These are phyloP conservation scores for Macrophomina tecta DNA, from an alignment of 2,329 filamentous ascomycete species.

Conservation along the genomic window DNA sequence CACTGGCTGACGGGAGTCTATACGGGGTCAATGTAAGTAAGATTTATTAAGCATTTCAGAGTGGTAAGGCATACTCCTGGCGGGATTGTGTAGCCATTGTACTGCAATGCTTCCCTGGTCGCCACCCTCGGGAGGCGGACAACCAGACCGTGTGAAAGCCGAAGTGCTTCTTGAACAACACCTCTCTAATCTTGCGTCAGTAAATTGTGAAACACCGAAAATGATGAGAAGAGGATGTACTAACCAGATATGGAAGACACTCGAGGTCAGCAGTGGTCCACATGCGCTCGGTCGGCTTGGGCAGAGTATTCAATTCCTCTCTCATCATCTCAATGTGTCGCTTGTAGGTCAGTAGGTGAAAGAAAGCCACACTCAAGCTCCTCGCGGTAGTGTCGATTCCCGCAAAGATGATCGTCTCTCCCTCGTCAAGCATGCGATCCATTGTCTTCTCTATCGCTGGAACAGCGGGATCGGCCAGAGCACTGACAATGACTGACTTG, in stretches of 20 bases:
- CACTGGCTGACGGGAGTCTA: not conserved
- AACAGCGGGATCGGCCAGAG: not conserved
- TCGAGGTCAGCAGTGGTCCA: not conserved
- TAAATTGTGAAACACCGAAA: not conserved
- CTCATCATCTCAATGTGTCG: not conserved
- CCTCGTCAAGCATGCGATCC: slow-evolving; percentile 41
- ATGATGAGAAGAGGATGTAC: not conserved
- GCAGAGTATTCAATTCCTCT: not conserved
- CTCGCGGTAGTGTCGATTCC: slow-evolving; percentile 43
- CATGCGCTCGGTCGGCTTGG: not conserved
- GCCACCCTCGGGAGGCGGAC: not conserved
- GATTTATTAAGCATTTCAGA: too few species aligned
- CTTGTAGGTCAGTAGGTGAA: slow-evolving; percentile 32
- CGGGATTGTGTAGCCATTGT: not conserved
- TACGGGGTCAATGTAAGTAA: not conserved
- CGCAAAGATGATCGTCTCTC: slow-evolving; percentile 38
- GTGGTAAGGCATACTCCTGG: not conserved
- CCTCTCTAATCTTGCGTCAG: not conserved
- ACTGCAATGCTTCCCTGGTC: not conserved
- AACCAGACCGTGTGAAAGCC: not conserved
- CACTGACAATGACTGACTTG: not conserved
- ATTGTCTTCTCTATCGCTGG: slow-evolving; percentile 42
- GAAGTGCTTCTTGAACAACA: not conserved
- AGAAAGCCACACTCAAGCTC: slow-evolving; percentile 31
- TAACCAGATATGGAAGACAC: not conserved